Evolutionary conservation across 805 yeast species (phyloP).

Genomic region (Suhomyces prunicola): DNA sequence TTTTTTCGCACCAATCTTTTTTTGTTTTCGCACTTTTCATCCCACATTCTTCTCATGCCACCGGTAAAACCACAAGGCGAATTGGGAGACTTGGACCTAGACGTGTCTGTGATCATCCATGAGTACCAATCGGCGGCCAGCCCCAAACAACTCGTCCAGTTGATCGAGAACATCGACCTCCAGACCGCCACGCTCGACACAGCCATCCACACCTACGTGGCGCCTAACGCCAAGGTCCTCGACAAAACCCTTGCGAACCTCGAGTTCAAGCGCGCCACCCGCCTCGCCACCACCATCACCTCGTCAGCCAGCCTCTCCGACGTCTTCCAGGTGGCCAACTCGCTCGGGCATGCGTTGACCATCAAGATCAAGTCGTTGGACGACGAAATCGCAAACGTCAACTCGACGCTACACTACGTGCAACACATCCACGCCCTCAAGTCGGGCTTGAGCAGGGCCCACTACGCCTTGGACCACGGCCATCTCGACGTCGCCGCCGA

Average conservation of each 20-base stretch:
- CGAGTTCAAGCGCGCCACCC: constrained; percentile 56
- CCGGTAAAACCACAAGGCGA: too few species aligned
- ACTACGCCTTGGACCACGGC: constrained; percentile 61
- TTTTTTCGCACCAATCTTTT: too few species aligned
- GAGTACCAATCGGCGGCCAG: constrained; percentile 18
- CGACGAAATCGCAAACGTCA: constrained; percentile 63
- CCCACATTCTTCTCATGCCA: not conserved
- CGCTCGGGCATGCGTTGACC: constrained; percentile 64
- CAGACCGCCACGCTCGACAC: constrained; percentile 22
- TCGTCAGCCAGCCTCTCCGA: constrained; percentile 54
- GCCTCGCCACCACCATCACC: constrained; percentile 57
- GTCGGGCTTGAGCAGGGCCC: constrained; percentile 59
- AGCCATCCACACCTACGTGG: constrained; percentile 23
- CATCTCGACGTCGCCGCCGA: constrained; percentile 80
- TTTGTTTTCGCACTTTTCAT: not conserved
- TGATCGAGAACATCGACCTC: constrained; percentile 27
- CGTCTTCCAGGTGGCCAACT: constrained; percentile 58
- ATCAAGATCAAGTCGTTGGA: constrained; percentile 68
- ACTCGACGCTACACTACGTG: constrained; percentile 61
- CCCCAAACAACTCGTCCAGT: constrained; percentile 25
- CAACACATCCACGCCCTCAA: constrained; percentile 63
- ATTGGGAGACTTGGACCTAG: not conserved
- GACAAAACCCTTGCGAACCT: constrained; percentile 42
- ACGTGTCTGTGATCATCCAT: not conserved
- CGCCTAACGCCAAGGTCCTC: constrained; percentile 26